A percentile compares a stretch with the other conserved stretches of the same genome.
Evolutionary conservation across 306 rosid species (phyloP).

Genomic region (Inga laurina): DNA sequence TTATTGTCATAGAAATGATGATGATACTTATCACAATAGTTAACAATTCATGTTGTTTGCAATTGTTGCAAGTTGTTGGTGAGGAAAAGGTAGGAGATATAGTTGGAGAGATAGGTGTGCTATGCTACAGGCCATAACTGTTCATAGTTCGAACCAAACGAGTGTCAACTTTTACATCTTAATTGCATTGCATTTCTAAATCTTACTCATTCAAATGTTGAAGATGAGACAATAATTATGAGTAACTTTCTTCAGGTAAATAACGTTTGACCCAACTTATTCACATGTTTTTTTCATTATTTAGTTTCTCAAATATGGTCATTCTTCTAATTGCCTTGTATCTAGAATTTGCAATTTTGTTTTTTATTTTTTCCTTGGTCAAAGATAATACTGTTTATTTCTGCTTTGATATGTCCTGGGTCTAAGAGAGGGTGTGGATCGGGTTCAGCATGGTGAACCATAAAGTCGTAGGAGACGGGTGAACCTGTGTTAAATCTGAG

Average conservation of each 20-base stretch:
- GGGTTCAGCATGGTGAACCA: too few relatives aligned
- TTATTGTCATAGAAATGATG: neutral
- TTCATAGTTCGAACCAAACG: conserved; percentile 72
- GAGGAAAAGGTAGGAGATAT: conserved; percentile 55
- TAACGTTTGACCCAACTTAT: neutral
- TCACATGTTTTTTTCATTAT: neutral
- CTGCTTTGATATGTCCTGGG: too few relatives aligned
- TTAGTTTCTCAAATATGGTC: neutral
- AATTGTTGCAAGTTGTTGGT: conserved; percentile 55
- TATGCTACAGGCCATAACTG: conserved; percentile 75
- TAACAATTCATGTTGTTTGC: conserved; percentile 11
- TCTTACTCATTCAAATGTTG: conserved; percentile 62
- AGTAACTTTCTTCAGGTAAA: conserved; percentile 67
- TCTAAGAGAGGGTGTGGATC: too few relatives aligned
- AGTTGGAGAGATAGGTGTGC: conserved; percentile 75
- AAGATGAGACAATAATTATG: conserved; percentile 71
- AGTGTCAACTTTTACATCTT: conserved; percentile 71
- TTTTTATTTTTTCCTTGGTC: neutral
- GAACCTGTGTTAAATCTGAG: too few relatives aligned
- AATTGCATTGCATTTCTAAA: conserved; percentile 59
- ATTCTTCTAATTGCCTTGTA: neutral
- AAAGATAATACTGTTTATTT: too few relatives aligned
- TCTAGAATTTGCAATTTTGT: neutral
- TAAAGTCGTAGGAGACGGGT: too few relatives aligned
- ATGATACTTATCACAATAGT: conserved; percentile 2